Conservation (phyloP, 495 filamentous ascomycete species). For the Neurospora tetrasperma region DNA sequence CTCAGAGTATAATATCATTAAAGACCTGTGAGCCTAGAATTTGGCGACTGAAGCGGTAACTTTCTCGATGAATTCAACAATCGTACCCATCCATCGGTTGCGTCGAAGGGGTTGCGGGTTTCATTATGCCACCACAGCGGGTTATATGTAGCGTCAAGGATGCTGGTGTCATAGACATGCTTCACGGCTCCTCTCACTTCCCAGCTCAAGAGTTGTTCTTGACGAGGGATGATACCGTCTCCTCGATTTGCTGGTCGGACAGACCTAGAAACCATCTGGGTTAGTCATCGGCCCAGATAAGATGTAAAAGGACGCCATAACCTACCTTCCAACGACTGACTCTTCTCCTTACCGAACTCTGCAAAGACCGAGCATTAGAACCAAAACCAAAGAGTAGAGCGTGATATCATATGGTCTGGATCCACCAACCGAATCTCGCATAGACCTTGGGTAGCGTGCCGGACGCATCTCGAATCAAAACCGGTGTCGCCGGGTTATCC, state of each 20-base stretch:
- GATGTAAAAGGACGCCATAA: neutral
- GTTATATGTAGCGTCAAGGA: neutral
- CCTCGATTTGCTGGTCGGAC: conserved; percentile 86
- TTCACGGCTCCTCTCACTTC: neutral
- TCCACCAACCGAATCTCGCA: conserved; percentile 77
- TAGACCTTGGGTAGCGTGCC: conserved; percentile 76
- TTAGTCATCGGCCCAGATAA: neutral
- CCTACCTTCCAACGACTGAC: conserved; percentile 66
- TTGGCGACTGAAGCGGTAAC: neutral
- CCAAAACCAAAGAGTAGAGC: neutral
- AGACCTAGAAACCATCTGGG: conserved; percentile 48
- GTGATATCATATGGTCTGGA: neutral
- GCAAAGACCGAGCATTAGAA: neutral
- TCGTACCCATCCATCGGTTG: neutral
- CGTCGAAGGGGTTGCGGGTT: neutral
- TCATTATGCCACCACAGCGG: neutral
- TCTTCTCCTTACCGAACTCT: conserved; percentile 87
- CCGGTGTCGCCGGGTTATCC: conserved; percentile 90
- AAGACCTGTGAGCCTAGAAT: neutral
- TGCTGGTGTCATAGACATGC: neutral
- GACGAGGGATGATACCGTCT: conserved; percentile 71
- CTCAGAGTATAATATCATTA: neutral
- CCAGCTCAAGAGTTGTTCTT: conserved; percentile 35
- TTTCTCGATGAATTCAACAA: neutral
- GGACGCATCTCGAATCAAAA: conserved; percentile 83